Conservation (phyloP, 164 flowering plant species). For the Magnolia sinica region DNA sequence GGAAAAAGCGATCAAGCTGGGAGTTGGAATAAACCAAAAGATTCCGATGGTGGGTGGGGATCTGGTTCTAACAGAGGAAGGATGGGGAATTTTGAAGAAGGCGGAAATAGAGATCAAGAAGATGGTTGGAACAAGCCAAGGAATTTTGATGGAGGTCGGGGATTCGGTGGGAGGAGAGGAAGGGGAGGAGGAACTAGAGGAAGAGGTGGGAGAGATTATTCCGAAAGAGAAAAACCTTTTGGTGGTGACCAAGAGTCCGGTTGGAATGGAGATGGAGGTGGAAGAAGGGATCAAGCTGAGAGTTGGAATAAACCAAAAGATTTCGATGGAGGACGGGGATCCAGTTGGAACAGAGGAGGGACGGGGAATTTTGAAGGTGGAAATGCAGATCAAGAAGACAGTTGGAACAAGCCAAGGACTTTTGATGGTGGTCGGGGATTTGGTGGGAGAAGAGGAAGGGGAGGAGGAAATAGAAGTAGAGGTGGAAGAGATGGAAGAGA, state of each 20-base stretch:
- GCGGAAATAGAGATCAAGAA: slow-evolving; percentile 5
- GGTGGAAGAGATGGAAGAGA: slow-evolving; percentile 6
- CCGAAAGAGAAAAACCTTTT: slow-evolving; percentile 24
- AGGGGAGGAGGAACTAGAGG: slow-evolving; percentile 19
- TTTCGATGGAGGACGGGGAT: slow-evolving; percentile 7
- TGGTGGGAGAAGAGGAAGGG: slow-evolving; percentile 12
- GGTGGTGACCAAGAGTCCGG: slow-evolving; percentile 35
- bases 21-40: slow-evolving; percentile 14
- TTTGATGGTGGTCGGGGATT: slow-evolving; percentile 10
- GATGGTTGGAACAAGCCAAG: slow-evolving; percentile 23
- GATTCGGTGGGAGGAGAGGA: slow-evolving; percentile 36
- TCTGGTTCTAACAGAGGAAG: slow-evolving; percentile 10
- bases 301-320: slow-evolving; percentile 13
- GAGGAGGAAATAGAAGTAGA: slow-evolving; percentile 2
- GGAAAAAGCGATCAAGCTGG: slow-evolving; percentile 3
- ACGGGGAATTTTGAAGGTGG: slow-evolving; percentile 21
- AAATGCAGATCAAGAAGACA: slow-evolving; percentile 27
- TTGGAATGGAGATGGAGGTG: slow-evolving; percentile 16
- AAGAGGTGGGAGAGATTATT: slow-evolving; percentile 7
- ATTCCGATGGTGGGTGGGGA: slow-evolving; percentile 9
- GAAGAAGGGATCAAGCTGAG: slow-evolving; percentile 2
- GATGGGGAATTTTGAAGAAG: neutral
- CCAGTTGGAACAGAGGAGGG: slow-evolving; percentile 20
- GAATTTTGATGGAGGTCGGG: slow-evolving; percentile 33
- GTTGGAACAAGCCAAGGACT: slow-evolving; percentile 28